phyloP scores from a whole-genome alignment of 2,329 filamentous ascomycete genomes.

The Talaromyces piceae region DNA sequence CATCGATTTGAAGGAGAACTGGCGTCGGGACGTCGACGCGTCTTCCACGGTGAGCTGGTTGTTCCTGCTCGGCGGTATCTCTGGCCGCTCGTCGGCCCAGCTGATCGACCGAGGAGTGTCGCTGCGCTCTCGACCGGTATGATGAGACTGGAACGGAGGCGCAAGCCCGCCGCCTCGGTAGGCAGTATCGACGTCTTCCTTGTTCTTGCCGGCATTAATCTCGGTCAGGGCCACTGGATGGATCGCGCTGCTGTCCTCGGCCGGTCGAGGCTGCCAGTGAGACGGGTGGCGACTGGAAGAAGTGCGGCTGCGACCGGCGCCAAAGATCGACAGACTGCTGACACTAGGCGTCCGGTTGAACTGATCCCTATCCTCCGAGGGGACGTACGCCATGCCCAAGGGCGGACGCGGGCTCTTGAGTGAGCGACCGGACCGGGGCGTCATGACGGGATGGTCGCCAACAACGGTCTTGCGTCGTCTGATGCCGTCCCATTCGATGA shows the following conservation, averaged over 20 bases:
- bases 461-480: constrained; percentile 60
- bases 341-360: constrained; percentile 28
- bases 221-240: constrained; percentile 57
- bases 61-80: constrained; percentile 13
- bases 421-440: constrained; percentile 34
- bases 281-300: constrained; percentile 29
- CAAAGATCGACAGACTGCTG: constrained; percentile 30
- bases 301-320: constrained; percentile 31
- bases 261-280: constrained; percentile 29
- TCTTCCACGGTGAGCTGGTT: constrained; percentile 18
- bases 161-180: constrained; percentile 24
- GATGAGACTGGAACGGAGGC: constrained; percentile 16
- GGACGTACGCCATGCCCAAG: constrained; percentile 80
- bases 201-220: constrained; percentile 42
- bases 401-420: constrained; percentile 60
- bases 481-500: constrained; percentile 87
- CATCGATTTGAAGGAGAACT: constrained; percentile 89
- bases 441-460: constrained; percentile 37
- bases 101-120: constrained; percentile 34
- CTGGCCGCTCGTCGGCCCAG: constrained; percentile 26
- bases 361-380: constrained; percentile 55
- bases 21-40: constrained; percentile 54
- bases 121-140: constrained; percentile 18
- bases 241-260: constrained; percentile 43
- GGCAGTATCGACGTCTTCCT: constrained; percentile 40